Base-by-base conservation (phyloP, 176 grass and related monocot species). In the Oryza nivara region DNA sequence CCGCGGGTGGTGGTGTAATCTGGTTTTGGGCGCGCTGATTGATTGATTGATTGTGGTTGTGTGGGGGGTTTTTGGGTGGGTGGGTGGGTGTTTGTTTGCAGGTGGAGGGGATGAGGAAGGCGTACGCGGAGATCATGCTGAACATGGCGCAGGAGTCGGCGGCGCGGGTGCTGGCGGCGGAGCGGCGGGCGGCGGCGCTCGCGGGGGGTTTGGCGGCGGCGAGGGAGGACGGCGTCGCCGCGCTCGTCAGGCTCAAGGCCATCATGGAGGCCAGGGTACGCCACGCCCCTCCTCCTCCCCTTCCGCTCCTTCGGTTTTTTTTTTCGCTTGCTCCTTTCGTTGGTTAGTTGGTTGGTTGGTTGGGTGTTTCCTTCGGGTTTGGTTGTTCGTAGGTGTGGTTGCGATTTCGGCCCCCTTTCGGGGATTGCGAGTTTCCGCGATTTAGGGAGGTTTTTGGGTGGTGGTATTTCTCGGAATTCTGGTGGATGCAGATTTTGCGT, bases 131-230 rank as follows among this genome's bases (percentile, higher is more conserved):
- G 82, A 84, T 94, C 76, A 94, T 97, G 48, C 88, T 97, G 52
- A 94, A 93, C 86, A 93, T 90, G 65, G 90, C 88, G 78, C 86
- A 87, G 85, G 95, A 95, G 81, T 94, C 92, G 68, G 95, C 95
- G 47, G 90, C 92, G 56, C 90, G 95, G 88, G 90, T 94, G 81
- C 89, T 97, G 84, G 81, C 92, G 78, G 86, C 87, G 84, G 95
- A 97, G 86, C 87, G 84, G 10, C 88, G 91, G 81, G 82, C 84
- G 30, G 52, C 87, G 26, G 72, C 35, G 65, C 75, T 86, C 63
- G 68, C 74, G 43, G 83, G 61, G 4, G 75, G 73, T 47, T 44
- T 86, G 23, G 69, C 60, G 22, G 67, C 78, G 14, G 84, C 87
- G 40, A 94, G 82, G 84, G 92, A 91, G 4, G 81, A 94, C 51